Evolutionary conservation across 306 rosid species (phyloP).

Genomic region (Cicer bijugum): DNA sequence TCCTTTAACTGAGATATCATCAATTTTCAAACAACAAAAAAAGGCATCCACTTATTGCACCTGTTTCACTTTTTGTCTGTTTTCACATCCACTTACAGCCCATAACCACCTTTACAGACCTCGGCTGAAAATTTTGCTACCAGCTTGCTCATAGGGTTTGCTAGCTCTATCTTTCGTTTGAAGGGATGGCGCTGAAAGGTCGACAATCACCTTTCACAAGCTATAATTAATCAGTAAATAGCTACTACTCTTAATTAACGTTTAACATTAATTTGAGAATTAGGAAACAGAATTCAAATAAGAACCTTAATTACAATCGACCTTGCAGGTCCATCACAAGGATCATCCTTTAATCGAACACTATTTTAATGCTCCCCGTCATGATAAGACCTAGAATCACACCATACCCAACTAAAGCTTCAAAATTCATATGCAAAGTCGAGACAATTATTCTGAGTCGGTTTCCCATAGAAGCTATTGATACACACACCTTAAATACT

Average conservation of each 20-base stretch:
- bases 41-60: conserved; percentile 47
- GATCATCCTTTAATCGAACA: too few relatives aligned
- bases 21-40: background rate
- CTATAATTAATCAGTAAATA: conserved; percentile 57
- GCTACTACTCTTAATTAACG: conserved; percentile 36
- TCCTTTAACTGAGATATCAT: conserved; percentile 17
- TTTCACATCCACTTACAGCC: conserved; percentile 77
- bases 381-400: too few relatives aligned
- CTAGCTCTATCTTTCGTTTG: conserved; percentile 51
- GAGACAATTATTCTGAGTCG: too few relatives aligned
- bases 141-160: conserved; percentile 46
- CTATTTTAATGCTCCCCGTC: too few relatives aligned
- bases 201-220: conserved; percentile 82
- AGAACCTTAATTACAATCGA: conserved; percentile 65
- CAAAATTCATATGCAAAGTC: too few relatives aligned
- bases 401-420: too few relatives aligned
- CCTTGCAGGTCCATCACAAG: too few relatives aligned
- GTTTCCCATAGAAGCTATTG: too few relatives aligned
- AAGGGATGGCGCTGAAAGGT: conserved; percentile 65
- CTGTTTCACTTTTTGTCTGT: conserved; percentile 64
- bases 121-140: conserved; percentile 49
- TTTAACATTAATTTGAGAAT: conserved; percentile 17
- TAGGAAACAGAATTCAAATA: conserved; percentile 16
- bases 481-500: too few relatives aligned
- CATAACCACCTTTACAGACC: conserved; percentile 65